Base-by-base conservation (phyloP, 208 protist species). In the Angomonas desouzai region DNA sequence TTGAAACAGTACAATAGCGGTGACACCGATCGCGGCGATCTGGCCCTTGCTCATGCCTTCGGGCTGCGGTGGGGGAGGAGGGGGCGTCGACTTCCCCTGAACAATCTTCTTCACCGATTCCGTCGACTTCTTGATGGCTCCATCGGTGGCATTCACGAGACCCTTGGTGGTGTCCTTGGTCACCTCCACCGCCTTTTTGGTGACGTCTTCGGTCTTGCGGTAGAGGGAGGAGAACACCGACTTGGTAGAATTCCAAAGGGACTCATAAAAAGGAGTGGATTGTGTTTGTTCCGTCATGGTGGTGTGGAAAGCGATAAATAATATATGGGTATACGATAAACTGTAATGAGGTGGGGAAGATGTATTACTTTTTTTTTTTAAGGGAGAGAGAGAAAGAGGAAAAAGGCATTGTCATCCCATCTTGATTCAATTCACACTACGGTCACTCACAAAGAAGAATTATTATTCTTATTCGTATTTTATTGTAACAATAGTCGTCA, bases 51-150 rank as follows among this genome's bases (percentile, higher is more conserved):
- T 51, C 18, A 51, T 13, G 9, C 18, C 10, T 51, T 23, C 36
- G 36, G 36, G 20, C 18, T 23, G 4, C 18, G 45, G 3, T 51
- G 45, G 45, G 6, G 20, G 45, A 27, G 45, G 45, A 22, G 45
- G 45, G 18, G 45, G 45, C 20, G 9, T 3, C 45, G 45, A 16
- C 45, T 13, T 23, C 6, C 45, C 45, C 18, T 51, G 4, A 16
- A 51, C 45, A 27, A 51, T 51, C 45, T 51, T 51, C 45, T 51
- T 51, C 20, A 51, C 45, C 6, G 45, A 18, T 23, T 64, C 58
- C 10, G 40, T 51, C 18, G 58, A 64, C 58, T 64, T 64, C n/a
- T 51, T 40, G 9, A 38, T 22, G 9, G 38, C 40, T 11, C 22
- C 13, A 13, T 40, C 36, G 9, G 36, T 13, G 13, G 36, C 6